phyloP scores from a whole-genome alignment of 106 monocot genomes.

The Phalaenopsis equestris region DNA sequence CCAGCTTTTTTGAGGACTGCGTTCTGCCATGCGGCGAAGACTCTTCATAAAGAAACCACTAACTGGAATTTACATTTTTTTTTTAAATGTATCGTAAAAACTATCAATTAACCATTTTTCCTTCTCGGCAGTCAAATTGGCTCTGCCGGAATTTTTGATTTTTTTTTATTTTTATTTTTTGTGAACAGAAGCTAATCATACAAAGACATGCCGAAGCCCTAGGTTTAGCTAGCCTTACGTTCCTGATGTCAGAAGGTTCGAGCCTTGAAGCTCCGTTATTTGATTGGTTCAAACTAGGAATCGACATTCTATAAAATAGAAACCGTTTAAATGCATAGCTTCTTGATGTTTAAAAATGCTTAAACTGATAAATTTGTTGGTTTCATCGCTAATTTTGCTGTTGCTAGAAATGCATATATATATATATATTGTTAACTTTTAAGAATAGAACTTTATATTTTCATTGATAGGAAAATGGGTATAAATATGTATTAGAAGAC shows the following conservation, averaged over 20 bases:
- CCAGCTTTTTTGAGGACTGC: constrained; percentile 62
- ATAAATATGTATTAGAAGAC: no score
- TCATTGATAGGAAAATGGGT: no score
- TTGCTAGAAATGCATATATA: no score
- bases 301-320: no score
- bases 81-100: neutral
- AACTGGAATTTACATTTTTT: neutral
- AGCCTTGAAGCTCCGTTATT: neutral
- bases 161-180: neutral
- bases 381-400: no score
- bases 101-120: neutral
- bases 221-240: neutral
- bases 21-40: constrained; percentile 37
- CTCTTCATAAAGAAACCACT: constrained; percentile 9
- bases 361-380: no score
- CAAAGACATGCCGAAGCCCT: neutral
- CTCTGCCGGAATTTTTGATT: neutral
- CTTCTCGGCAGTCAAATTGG: neutral
- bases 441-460: no score
- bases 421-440: no score
- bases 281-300: no score
- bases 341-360: no score
- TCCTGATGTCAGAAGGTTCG: neutral
- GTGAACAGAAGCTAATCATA: neutral
- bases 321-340: no score